Base-by-base conservation (phyloP, 805 yeast species). In the Metschnikowia kofuensis region DNA sequence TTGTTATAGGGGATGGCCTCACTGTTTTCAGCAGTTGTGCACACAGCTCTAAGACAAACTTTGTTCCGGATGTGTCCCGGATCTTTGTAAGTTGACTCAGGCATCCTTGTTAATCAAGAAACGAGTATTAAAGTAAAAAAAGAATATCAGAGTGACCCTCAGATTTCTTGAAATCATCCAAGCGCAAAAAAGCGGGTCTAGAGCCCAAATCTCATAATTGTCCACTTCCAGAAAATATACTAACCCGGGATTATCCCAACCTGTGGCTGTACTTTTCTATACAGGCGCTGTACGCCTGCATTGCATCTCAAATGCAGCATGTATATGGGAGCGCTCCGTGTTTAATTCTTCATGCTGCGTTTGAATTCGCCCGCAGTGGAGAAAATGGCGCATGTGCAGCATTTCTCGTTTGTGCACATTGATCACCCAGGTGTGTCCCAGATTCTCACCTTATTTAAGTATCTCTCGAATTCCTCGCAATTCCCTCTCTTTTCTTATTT, bases 321-420 rank as follows among this genome's bases (percentile, higher is more conserved):
- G 43, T 40, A 38, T 26, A 12, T 13, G 28, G 35, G 38, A 34
- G 50, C 44, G 27, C 15, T 29, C 14, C 26, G 38, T 36, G 46
- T 40, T 37, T 36, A 29, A 37, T 9, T 15, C 12, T 31, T 29
- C 43, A 28, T 39, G 43, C 31, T 21, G 15, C 28, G 31, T 12
- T 4, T 26, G 28, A 37, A 44, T 40, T 44, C 51, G 48, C 45
- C 46, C 46, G 50, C 50, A 42, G 50, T 42, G 49, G 42, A 39
- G 48, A 36, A 15, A 38, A 38, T 29, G 38, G 32, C 45, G 43
- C 44, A 47, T 38, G 39, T 31, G 46, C 46, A 42, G 15, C 40
- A 29, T 21, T 21, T 46, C 49, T 49, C 53, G 55, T 48, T 35
- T 14, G 38, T 34, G 49, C 53, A 40, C 42, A 48, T 43, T 40